Percentiles rank a stretch among this genome's conserved stretches.
Evolutionary conservation across 2,329 filamentous ascomycete genomes (phyloP).

Genomic region (Talaromyces atroroseus): DNA sequence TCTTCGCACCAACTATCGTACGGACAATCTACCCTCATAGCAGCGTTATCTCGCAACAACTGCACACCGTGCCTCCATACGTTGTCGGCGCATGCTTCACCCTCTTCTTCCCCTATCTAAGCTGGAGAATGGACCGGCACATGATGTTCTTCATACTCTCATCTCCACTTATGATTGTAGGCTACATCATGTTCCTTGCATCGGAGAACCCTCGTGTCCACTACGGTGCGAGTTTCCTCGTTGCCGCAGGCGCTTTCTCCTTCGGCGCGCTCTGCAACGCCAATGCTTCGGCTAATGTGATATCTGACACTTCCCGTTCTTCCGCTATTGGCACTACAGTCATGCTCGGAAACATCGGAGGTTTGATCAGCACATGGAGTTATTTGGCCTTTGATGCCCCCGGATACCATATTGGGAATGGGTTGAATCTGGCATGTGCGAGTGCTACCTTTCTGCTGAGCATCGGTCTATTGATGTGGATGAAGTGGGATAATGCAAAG

Average conservation of each 20-base stretch:
- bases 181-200: conserved; percentile 68
- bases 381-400: conserved; percentile 60
- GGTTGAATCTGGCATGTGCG: conserved; percentile 61
- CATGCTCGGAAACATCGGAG: conserved; percentile 70
- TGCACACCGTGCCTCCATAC: conserved; percentile 54
- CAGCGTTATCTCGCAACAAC: conserved; percentile 57
- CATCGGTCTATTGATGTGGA: conserved; percentile 52
- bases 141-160: conserved; percentile 66
- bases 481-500: conserved; percentile 57
- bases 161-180: conserved; percentile 63
- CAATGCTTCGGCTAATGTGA: conserved; percentile 63
- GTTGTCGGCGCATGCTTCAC: conserved; percentile 71
- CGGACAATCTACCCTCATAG: conserved; percentile 59
- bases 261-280: conserved; percentile 63
- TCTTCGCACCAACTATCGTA: conserved; percentile 68
- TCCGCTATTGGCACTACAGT: conserved; percentile 54
- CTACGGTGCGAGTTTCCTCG: conserved; percentile 76
- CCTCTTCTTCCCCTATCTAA: conserved; percentile 68
- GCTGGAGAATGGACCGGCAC: conserved; percentile 67
- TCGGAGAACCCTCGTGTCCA: conserved; percentile 59
- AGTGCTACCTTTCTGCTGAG: conserved; percentile 51
- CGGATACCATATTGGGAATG: conserved; percentile 65
- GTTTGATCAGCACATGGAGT: conserved; percentile 60
- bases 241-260: conserved; percentile 72
- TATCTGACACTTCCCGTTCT: conserved; percentile 64